Conservation (phyloP, 2,329 filamentous ascomycete species). For the Aspergillus awamori region DNA sequence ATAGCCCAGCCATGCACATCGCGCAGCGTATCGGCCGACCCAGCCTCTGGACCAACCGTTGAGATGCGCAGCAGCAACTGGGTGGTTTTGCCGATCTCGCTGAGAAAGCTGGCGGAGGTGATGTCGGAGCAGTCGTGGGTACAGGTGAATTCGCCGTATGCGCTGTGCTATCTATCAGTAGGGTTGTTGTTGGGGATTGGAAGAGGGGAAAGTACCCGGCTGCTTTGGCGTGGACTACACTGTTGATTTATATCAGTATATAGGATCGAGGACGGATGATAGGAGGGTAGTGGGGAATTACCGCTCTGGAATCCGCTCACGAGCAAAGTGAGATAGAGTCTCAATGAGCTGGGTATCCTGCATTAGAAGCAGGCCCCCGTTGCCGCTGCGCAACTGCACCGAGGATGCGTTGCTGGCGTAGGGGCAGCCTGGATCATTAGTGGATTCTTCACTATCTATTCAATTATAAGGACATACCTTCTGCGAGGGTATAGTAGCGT, state of each 20-base stretch:
- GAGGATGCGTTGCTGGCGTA: background rate
- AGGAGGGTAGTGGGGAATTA: background rate
- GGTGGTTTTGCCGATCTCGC: background rate
- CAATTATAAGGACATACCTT: background rate
- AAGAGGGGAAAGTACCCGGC: background rate
- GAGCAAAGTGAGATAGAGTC: background rate
- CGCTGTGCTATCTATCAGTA: background rate
- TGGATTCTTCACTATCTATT: too few relatives aligned
- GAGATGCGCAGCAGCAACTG: background rate
- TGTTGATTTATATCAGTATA: background rate
- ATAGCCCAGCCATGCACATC: slow-evolving; percentile 2
- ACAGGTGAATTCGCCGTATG: background rate
- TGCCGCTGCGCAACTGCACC: background rate
- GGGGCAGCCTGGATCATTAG: background rate
- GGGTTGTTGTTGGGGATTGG: background rate
- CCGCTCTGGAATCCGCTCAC: background rate
- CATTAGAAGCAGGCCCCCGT: background rate
- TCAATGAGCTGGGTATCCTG: background rate
- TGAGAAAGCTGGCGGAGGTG: background rate
- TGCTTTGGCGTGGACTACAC: background rate
- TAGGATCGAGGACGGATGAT: too few relatives aligned
- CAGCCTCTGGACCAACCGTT: background rate
- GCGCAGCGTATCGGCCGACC: background rate
- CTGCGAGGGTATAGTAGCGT: background rate
- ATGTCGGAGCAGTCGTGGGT: background rate